A percentile compares a stretch with the other conserved stretches of the same genome.
phyloP scores from a whole-genome alignment of 2,329 filamentous ascomycete genomes.

The Aspergillus chevalieri region DNA sequence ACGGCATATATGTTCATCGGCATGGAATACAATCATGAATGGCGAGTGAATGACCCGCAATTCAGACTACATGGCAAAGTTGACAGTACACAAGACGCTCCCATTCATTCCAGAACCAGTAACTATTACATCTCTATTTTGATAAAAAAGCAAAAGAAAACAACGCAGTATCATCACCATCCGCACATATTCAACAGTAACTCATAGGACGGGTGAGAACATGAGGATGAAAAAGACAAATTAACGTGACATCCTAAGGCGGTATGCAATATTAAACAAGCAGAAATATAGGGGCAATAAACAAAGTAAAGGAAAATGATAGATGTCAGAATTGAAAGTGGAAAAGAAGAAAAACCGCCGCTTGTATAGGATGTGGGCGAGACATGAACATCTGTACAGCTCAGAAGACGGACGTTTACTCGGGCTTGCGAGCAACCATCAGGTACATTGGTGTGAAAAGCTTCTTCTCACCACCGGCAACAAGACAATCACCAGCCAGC shows the following conservation, averaged over 20 bases:
- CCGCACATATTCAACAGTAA: constrained; percentile 13
- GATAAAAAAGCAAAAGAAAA: background rate
- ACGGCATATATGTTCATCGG: no score
- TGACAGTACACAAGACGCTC: background rate
- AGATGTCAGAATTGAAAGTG: background rate
- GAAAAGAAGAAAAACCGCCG: constrained; percentile 12
- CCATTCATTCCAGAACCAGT: background rate
- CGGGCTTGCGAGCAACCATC: constrained; percentile 86
- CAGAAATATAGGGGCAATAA: constrained; percentile 5
- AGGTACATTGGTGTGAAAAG: constrained; percentile 99
- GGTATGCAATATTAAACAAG: constrained; percentile 15
- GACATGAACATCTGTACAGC: constrained; percentile 10
- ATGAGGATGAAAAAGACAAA: constrained; percentile 7
- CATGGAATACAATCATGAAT: no score
- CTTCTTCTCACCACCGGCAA: constrained; percentile 78
- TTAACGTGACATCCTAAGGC: constrained; percentile 11
- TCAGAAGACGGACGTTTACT: constrained; percentile 21
- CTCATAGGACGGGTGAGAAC: constrained; percentile 9
- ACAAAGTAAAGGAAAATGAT: constrained; percentile 1
- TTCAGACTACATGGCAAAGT: no score
- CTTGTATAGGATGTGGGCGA: constrained; percentile 10
- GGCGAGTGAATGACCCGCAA: no score
- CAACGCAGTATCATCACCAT: constrained; percentile 13
- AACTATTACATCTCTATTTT: constrained; percentile 5
- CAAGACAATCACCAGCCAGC: constrained; percentile 72